Base-by-base conservation (phyloP, 2,329 filamentous ascomycete species). In the Aspergillus tubingensis region DNA sequence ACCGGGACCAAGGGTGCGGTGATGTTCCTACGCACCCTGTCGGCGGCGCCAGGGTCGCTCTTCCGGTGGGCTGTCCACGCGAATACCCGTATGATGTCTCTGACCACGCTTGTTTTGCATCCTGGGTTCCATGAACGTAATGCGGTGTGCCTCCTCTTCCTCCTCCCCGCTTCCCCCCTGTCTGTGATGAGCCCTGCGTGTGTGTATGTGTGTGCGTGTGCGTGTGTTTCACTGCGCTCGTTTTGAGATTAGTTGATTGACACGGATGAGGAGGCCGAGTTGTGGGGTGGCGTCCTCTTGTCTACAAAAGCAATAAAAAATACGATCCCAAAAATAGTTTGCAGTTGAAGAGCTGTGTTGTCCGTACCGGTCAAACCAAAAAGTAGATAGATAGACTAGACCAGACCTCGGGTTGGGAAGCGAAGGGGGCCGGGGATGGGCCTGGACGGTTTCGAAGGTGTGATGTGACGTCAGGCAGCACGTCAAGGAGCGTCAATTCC, bases 221-320 rank as follows among this genome's bases (percentile, higher is more conserved):
- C 41, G 19, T 49, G 44, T 49, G 44, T 49, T 49, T 49, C 44
- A 49, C 23, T 49, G 44, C 44, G 41, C 47, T 30, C 25, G 23
- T 50, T 36, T 50, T 50, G 47, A 50, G 47, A 50, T 50, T 50
- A 17, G 47, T 30, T 50, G 47, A 49, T 30, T 50, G 47, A 50
- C 15, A n/a, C 23, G 47, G 25, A 32, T 8, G 25, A 30, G 47
- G 47, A 17, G 47, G 47, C 25, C 23, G 47, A n/a, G 41, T 27
- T n/a, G 47, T 32, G 25, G 47, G 25, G 47, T 30, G 47, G 47
- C 47, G 27, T 27, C 25, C 47, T 30, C 32, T 36, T 13, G 47
- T 50, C 47, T 50, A 50, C 47, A 50, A 50, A 50, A 50, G 47
- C 47, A 50, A 50, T 50, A 50, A 32, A 50, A 50, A 50, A 50